These are phyloP conservation scores for Astragalus glycyphyllos DNA, from an alignment of 306 rosid species.

Conservation along the genomic window DNA sequence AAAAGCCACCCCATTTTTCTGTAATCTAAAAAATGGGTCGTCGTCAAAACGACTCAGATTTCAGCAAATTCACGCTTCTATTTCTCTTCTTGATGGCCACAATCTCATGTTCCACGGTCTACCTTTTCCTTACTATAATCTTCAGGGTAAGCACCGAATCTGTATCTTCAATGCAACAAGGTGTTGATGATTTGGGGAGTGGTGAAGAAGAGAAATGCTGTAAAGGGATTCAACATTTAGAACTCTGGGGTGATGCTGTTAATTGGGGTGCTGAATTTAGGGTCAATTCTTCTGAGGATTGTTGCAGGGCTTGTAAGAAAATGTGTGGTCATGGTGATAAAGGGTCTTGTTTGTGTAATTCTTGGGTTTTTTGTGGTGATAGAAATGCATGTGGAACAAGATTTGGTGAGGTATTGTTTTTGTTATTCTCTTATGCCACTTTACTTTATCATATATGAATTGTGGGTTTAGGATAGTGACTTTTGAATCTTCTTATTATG, in stretches of 20 bases:
- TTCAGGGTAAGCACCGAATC: conserved; percentile 16
- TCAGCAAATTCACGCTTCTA: conserved; percentile 56
- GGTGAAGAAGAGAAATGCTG: conserved; percentile 52
- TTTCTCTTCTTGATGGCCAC: conserved; percentile 59
- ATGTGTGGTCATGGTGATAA: conserved; percentile 53
- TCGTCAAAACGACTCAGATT: conserved; percentile 59
- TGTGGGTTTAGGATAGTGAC: conserved; percentile 15
- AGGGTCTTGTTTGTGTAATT: conserved; percentile 67
- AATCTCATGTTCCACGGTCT: conserved; percentile 63
- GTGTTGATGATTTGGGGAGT: conserved; percentile 22
- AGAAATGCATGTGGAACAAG: conserved; percentile 68
- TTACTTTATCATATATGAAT: neutral
- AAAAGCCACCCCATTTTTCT: conserved; percentile 30
- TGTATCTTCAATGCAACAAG: conserved; percentile 35
- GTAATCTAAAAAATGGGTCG: conserved; percentile 67
- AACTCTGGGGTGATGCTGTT: conserved; percentile 82
- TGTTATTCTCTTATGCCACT: neutral
- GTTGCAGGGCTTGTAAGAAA: conserved; percentile 72
- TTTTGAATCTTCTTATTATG: neutral
- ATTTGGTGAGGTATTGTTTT: conserved; percentile 77
- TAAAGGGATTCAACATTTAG: conserved; percentile 69
- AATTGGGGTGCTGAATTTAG: conserved; percentile 73
- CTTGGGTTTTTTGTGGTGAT: conserved; percentile 82
- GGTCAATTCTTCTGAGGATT: conserved; percentile 66
- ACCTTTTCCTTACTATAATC: conserved; percentile 46